Conservation (phyloP, 352 stramenopile genomes). For the Phytophthora citrophthora region DNA sequence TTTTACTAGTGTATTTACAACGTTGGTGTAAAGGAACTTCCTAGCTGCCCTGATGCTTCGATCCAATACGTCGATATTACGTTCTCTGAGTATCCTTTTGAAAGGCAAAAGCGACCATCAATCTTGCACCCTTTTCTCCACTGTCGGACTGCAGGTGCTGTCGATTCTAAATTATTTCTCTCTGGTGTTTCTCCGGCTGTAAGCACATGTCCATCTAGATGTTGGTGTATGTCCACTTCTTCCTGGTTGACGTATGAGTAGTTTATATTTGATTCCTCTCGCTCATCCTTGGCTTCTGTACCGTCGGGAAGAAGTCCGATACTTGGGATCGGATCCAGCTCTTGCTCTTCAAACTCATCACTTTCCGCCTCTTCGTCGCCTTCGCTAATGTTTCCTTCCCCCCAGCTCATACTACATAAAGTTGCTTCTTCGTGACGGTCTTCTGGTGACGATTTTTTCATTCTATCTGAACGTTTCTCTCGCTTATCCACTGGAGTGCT, state of each 20-base stretch:
- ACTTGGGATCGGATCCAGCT: background rate
- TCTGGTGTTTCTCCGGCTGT: constrained; percentile 8
- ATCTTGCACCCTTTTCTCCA: constrained; percentile 32
- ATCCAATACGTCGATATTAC: constrained; percentile 2
- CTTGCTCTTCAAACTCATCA: constrained; percentile 10
- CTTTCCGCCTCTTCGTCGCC: constrained; percentile 15
- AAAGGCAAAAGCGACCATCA: constrained; percentile 20
- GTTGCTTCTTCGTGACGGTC: constrained; percentile 4
- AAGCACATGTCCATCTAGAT: background rate
- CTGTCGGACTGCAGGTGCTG: background rate
- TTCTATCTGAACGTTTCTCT: constrained; percentile 4
- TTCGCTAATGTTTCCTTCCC: constrained; percentile 21
- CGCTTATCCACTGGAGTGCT: too few relatives aligned
- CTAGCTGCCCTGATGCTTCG: background rate
- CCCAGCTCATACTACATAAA: constrained; percentile 17
- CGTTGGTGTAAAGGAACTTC: too few relatives aligned
- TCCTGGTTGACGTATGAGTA: constrained; percentile 26
- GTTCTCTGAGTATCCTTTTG: constrained; percentile 4
- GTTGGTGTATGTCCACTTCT: constrained; percentile 6
- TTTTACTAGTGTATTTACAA: too few relatives aligned
- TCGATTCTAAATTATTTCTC: background rate
- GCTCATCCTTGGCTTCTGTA: constrained; percentile 17
- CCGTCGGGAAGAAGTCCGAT: background rate
- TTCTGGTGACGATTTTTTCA: constrained; percentile 5
- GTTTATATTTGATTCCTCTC: constrained; percentile 7